phyloP scores from a whole-genome alignment of 202 grass and related monocot species.

The Saccharum hybrid region DNA sequence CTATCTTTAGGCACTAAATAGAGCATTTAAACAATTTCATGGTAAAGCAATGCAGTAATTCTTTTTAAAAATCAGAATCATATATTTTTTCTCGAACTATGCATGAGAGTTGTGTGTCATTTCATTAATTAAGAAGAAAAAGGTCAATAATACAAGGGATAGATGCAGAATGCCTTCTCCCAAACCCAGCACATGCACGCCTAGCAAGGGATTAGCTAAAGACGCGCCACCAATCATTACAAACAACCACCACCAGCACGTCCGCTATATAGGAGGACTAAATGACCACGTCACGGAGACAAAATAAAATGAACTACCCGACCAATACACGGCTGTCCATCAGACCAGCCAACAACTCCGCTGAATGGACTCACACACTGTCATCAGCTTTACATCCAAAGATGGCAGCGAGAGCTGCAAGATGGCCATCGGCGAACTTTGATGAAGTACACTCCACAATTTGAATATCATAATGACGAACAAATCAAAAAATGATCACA shows the following conservation, averaged over 20 bases:
- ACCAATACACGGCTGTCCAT: neutral
- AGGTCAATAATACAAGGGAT: neutral
- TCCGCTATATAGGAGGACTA: neutral
- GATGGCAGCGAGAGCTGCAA: neutral
- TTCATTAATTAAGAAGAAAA: neutral
- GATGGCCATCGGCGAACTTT: neutral
- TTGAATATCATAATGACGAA: neutral
- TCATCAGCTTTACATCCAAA: neutral
- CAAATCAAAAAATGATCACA: neutral
- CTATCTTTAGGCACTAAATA: neutral
- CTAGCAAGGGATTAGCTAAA: neutral
- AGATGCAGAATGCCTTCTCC: neutral
- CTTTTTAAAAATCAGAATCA: neutral
- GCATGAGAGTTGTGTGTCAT: neutral
- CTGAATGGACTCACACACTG: neutral
- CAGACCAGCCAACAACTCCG: neutral
- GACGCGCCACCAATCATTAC: neutral
- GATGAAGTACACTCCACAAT: neutral
- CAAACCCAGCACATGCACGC: neutral
- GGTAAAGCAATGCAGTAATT: neutral
- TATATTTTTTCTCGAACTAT: neutral
- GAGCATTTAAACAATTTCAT: neutral
- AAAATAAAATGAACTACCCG: neutral
- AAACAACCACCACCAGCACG: neutral
- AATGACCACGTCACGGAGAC: neutral